Percentiles rank a stretch among this genome's conserved stretches.
Conservation (phyloP, 345 rosid species). For the Schrenkiella parvula region DNA sequence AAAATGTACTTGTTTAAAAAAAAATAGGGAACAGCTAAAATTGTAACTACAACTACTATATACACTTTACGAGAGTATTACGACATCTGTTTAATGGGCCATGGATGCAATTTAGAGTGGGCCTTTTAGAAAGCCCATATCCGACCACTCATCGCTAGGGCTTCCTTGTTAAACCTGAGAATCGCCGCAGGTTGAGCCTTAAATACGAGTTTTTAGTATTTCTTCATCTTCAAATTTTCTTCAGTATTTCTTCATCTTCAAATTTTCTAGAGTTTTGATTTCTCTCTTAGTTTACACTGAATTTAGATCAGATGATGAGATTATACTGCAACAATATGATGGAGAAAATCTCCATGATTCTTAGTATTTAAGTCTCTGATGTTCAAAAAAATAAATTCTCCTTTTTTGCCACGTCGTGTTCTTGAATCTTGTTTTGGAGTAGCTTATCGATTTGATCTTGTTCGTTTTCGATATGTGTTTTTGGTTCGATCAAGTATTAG, state of each 20-base stretch:
- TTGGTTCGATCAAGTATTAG: not conserved
- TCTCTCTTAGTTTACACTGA: not conserved
- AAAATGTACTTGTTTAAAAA: too few relatives aligned
- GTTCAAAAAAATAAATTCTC: not conserved
- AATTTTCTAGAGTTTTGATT: not conserved
- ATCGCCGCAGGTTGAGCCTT: constrained; percentile 1
- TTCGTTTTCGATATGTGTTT: not conserved
- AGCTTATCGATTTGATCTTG: not conserved
- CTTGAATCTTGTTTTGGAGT: not conserved
- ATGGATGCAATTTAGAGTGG: not conserved
- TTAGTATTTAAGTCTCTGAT: constrained; percentile 39
- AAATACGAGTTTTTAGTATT: not conserved
- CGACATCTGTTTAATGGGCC: not conserved
- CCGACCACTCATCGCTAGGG: not conserved
- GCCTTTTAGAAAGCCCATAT: not conserved
- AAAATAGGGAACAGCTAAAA: too few relatives aligned
- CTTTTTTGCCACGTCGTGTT: not conserved
- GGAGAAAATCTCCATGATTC: constrained; percentile 29
- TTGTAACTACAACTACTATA: too few relatives aligned
- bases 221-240: not conserved
- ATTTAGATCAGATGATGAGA: constrained; percentile 20
- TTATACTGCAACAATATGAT: constrained; percentile 39
- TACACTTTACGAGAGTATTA: too few relatives aligned
- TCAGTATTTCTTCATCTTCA: not conserved
- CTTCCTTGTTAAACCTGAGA: not conserved